Evolutionary conservation across 1,284 basidiomycete species (phyloP), one percentile per base, ranked within the genome.

Genomic region (Rhodotorula mucilaginosa): DNA sequence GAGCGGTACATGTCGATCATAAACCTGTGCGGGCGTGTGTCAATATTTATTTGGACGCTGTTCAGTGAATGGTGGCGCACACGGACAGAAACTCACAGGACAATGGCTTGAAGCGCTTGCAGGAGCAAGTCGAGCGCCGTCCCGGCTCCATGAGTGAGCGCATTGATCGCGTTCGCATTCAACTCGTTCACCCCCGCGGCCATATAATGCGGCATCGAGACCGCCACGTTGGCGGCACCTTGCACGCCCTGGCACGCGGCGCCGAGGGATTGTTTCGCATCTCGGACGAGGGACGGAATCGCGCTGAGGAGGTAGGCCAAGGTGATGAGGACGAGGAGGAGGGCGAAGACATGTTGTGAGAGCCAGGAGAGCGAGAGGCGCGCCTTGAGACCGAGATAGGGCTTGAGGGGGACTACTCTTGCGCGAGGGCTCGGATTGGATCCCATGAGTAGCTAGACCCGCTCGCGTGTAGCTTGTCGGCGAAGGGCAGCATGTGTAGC

Each of bases 1-100:
- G 91, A 93, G 52, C 93, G 88, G 80, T 97, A 99, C 65, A 90
- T 87, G 82, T 94, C 90, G 77, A 97, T 87, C 70, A 97, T 87
- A 81, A 97, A 98, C 76, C 72, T 75, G 63, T 21, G 16, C 52
- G 51, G 7, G 51, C 51, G 21, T 26, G 21, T 16, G 26, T 26
- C 26, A 26, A 26, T 26, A 26, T 26, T 26, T 26, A 26, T 26
- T 26, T 26, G 26, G 26, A 5, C 13, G 12, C 26, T 13, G 54
- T 29, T 29, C 54, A 26, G 15, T 26, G 21, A 4, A 7, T 26
- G n/a, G 51, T 6, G 21, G n/a, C 34, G 34, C 5, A 15, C 16
- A 18, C 5, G 29, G 49, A 29, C 2, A 48, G 23, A 26, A 26
- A 58, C 74, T 34, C 23, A 71, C 72, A 92, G 90, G 81, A 96